A percentile compares a stretch with the other conserved stretches of the same genome.
These are phyloP conservation scores for Rhodotorula toruloides DNA, from an alignment of 768 basidiomycete genomes.

Conservation along the genomic window DNA sequence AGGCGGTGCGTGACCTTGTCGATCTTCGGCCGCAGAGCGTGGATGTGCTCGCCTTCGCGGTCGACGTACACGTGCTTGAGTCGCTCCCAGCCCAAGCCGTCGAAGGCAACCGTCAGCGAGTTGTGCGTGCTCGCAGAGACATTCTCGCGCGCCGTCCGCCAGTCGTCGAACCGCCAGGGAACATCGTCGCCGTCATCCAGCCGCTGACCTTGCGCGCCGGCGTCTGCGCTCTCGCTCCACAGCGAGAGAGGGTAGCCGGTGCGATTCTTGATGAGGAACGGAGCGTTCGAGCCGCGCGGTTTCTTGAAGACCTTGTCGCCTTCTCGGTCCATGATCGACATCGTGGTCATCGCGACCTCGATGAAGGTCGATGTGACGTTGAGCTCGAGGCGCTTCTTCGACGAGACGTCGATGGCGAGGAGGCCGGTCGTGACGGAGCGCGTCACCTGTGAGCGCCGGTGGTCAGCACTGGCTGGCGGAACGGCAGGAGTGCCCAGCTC, in stretches of 20 bases:
- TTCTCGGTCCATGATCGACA: conserved; percentile 70
- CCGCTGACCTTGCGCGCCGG: conserved; percentile 19
- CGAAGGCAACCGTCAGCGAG: conserved; percentile 74
- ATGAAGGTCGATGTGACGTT: conserved; percentile 87
- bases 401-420: conserved; percentile 58
- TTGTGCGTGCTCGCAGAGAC: conserved; percentile 61
- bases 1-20: conserved; percentile 69
- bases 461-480: not conserved
- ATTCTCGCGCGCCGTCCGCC: conserved; percentile 83
- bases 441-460: conserved; percentile 18
- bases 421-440: conserved; percentile 41
- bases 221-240: conserved; percentile 72
- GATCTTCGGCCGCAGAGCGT: conserved; percentile 74
- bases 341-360: conserved; percentile 69
- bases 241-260: conserved; percentile 79
- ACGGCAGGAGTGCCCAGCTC: conserved; percentile 10
- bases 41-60: conserved; percentile 83
- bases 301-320: conserved; percentile 66
- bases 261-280: conserved; percentile 84
- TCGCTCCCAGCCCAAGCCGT: conserved; percentile 83
- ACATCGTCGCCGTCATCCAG: conserved; percentile 68
- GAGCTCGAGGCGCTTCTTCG: conserved; percentile 77
- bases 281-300: conserved; percentile 80
- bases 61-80: conserved; percentile 84
- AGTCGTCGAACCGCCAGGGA: conserved; percentile 97